phyloP scores from a whole-genome alignment of 352 stramenopile genomes.

The Phytopythium ostracodes region DNA sequence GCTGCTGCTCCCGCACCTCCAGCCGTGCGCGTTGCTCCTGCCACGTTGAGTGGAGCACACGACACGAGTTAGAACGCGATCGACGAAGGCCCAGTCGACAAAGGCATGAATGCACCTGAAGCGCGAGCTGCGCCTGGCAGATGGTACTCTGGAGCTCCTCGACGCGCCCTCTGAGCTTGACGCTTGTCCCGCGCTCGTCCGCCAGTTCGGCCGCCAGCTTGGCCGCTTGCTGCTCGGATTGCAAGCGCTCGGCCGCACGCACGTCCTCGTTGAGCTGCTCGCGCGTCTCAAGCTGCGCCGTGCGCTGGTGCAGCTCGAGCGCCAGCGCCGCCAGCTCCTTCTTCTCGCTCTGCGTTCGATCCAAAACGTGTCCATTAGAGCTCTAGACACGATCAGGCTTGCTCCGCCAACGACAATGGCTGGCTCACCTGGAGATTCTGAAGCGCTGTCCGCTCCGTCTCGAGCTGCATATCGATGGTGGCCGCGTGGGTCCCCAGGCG shows the following conservation, averaged over 20 bases:
- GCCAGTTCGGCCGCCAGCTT: constrained; percentile 12
- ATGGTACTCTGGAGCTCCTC: constrained; percentile 10
- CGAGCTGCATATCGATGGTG: constrained; percentile 26
- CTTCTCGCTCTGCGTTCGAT: constrained; percentile 10
- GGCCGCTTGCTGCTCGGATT: constrained; percentile 24
- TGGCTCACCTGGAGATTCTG: constrained; percentile 21
- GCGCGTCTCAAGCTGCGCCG: constrained; percentile 19
- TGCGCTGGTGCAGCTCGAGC: constrained; percentile 19
- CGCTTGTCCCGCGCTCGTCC: constrained; percentile 10
- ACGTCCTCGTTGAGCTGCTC: constrained; percentile 20
- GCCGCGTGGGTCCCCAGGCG: constrained; percentile 17
- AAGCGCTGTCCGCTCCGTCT: constrained; percentile 11
- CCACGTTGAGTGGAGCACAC: background rate
- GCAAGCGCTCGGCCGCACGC: constrained; percentile 19
- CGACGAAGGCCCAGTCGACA: background rate
- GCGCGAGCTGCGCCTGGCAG: constrained; percentile 12
- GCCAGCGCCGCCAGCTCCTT: constrained; percentile 13
- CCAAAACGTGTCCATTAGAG: background rate
- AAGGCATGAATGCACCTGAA: constrained; percentile 8
- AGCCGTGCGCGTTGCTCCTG: constrained; percentile 18
- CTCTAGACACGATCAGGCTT: background rate
- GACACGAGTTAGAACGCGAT: constrained; percentile 5
- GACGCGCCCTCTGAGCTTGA: constrained; percentile 1
- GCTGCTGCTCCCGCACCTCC: constrained; percentile 12
- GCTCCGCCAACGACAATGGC: background rate